These are phyloP conservation scores for Phialemoniopsis sp. DNA, from an alignment of 2,329 filamentous ascomycete species.

Conservation along the genomic window DNA sequence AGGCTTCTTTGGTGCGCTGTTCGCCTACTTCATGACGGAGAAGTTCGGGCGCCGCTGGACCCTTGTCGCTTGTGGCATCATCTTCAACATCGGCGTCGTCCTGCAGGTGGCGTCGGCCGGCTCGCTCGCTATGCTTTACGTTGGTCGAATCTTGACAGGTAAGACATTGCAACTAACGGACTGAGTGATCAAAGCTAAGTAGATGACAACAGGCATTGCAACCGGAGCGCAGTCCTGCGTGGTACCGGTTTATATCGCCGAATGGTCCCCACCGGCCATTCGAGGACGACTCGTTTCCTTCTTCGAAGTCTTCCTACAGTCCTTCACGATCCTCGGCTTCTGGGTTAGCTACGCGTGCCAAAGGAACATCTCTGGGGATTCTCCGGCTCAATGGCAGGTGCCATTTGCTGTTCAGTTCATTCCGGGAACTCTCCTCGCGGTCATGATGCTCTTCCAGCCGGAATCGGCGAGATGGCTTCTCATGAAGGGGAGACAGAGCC, in stretches of 20 bases:
- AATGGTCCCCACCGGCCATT: conserved; percentile 44
- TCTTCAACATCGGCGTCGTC: conserved; percentile 45
- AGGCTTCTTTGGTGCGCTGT: conserved; percentile 42
- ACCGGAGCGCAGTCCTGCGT: conserved; percentile 49
- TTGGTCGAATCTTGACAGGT: conserved; percentile 48
- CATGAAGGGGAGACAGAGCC: conserved; percentile 38
- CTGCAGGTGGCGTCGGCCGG: conserved; percentile 49
- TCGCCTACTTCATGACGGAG: conserved; percentile 41
- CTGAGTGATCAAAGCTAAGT: too few species aligned
- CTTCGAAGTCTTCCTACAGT: conserved; percentile 40
- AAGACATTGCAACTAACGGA: too few species aligned
- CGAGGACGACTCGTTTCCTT: conserved; percentile 49
- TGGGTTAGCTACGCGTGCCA: conserved; percentile 51
- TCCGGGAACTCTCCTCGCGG: conserved; percentile 42
- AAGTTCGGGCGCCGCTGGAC: conserved; percentile 45
- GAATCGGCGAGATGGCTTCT: conserved; percentile 53
- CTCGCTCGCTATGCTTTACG: conserved; percentile 43
- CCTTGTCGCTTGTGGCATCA: conserved; percentile 36
- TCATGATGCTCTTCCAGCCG: conserved; percentile 41
- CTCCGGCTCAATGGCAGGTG: conserved; percentile 47
- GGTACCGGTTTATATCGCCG: conserved; percentile 47
- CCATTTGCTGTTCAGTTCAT: conserved; percentile 50
- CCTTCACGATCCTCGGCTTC: conserved; percentile 43
- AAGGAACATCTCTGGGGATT: conserved; percentile 34
- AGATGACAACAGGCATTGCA: conserved; percentile 45